Evolutionary conservation across 306 rosid species (phyloP), one percentile per base, ranked within the genome.

Genomic region (Cucumis cinereus): DNA sequence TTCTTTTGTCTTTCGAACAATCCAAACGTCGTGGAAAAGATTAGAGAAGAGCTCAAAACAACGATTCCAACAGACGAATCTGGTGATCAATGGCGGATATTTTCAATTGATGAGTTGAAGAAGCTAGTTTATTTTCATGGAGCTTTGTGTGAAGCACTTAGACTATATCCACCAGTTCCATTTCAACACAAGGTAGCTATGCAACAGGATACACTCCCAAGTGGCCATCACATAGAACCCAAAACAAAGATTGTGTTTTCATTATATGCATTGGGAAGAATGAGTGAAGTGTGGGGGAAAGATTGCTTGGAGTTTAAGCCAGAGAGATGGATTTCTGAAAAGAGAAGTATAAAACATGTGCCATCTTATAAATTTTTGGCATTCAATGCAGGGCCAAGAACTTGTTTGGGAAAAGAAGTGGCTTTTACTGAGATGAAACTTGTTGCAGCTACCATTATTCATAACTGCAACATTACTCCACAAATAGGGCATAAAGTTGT

Each of bases 261-360:
- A 2, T n/a, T 79, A 9, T 87, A 85, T 60, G n/a, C 87, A 30
- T 81, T 89, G 87, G 93, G 91, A 28, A 89, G 93, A 50, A 35
- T 45, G 79, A 87, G 83, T 35, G 77, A 63, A 1, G 62, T 81
- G 23, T 87, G 93, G 93, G 90, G 89, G 4, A 9, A 79, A 15
- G 89, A 87, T 79, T 83, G 85, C 56, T 7, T 78, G 41, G 89
- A 89, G 19, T 87, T 87, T 49, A 84, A 75, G 79, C 93, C 93
- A 20, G 93, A 89, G 74, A 85, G 93, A 24, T 89, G 89, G 93
- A 79, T 89, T 1, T 81, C 88, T 0, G 40, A 85, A 0, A 53
- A 52, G 35, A 85, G 91, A 74, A 57, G 38, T 0, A 73, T 75
- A 20, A 52, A 74, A 30, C 70, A 83, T 35, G 81, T 19, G 6